These are phyloP conservation scores for Neurospora sp. DNA, from an alignment of 495 filamentous ascomycete species.

Conservation along the genomic window DNA sequence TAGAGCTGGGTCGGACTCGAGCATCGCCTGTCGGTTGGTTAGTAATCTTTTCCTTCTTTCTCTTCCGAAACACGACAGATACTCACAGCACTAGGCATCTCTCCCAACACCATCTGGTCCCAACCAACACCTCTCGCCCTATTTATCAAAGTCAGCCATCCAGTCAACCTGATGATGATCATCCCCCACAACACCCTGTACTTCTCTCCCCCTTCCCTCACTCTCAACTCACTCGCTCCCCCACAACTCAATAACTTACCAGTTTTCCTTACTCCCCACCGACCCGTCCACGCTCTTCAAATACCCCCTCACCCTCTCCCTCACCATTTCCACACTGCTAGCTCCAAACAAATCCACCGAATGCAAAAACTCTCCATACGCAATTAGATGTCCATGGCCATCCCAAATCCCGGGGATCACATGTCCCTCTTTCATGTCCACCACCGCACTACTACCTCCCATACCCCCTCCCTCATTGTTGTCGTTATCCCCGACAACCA, in stretches of 20 bases:
- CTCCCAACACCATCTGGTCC: conserved; percentile 52
- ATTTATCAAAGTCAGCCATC: neutral
- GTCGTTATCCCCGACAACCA: neutral
- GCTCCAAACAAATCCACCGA: conserved; percentile 49
- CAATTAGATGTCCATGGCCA: conserved; percentile 51
- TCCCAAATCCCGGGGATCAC: conserved; percentile 55
- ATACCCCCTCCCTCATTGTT: neutral
- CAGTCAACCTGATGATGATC: neutral
- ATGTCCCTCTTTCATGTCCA: conserved; percentile 22
- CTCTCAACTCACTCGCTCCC: neutral
- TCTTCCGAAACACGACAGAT: neutral
- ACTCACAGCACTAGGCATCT: conserved; percentile 52
- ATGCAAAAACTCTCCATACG: conserved; percentile 54
- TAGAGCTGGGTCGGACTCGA: conserved; percentile 40
- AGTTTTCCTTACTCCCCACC: conserved; percentile 36
- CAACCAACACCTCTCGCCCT: conserved; percentile 51
- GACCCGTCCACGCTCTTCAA: conserved; percentile 7
- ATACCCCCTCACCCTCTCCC: conserved; percentile 35
- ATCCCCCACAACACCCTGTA: neutral
- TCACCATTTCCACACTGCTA: conserved; percentile 38
- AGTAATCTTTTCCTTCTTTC: neutral
- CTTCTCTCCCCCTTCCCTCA: too few relatives aligned
- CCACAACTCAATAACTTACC: conserved; percentile 8
- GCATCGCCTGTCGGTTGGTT: conserved; percentile 31
- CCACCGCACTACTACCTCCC: neutral